Evolutionary conservation across 768 basidiomycete species (phyloP).

Genomic region (Termitomyces sp.): DNA sequence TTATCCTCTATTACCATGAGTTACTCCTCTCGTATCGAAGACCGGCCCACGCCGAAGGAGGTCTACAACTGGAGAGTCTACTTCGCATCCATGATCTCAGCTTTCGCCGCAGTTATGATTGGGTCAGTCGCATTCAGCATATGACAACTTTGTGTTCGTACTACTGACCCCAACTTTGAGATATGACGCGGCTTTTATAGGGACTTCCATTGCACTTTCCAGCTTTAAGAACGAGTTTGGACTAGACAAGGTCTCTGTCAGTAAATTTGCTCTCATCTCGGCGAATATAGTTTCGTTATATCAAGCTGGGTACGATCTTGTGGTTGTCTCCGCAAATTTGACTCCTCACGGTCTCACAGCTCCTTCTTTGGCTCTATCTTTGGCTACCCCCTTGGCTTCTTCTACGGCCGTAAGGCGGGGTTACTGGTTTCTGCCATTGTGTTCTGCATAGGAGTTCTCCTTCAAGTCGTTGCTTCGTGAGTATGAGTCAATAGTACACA

Average conservation of each 20-base stretch:
- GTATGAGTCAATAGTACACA: neutral
- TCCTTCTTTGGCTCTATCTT: conserved; percentile 38
- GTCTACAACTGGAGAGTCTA: conserved; percentile 42
- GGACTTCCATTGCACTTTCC: conserved; percentile 36
- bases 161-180: conserved; percentile 10
- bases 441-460: conserved; percentile 36
- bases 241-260: conserved; percentile 25
- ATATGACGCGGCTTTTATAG: conserved; percentile 45
- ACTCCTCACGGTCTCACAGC: conserved; percentile 11
- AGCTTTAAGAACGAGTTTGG: conserved; percentile 45
- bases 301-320: conserved; percentile 34
- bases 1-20: conserved; percentile 13
- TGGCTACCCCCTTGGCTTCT: conserved; percentile 35
- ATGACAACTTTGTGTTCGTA: neutral
- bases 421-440: conserved; percentile 29
- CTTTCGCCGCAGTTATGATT: conserved; percentile 39
- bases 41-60: conserved; percentile 22
- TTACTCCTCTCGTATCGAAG: conserved; percentile 18
- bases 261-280: conserved; percentile 29
- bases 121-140: conserved; percentile 19
- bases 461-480: conserved; percentile 31
- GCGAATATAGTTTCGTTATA: conserved; percentile 45
- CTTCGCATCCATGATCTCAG: conserved; percentile 26
- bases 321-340: neutral
- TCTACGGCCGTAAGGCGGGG: conserved; percentile 32